Conservation (phyloP, 2,329 filamentous ascomycete genomes). For the Exserohilum turcica region DNA sequence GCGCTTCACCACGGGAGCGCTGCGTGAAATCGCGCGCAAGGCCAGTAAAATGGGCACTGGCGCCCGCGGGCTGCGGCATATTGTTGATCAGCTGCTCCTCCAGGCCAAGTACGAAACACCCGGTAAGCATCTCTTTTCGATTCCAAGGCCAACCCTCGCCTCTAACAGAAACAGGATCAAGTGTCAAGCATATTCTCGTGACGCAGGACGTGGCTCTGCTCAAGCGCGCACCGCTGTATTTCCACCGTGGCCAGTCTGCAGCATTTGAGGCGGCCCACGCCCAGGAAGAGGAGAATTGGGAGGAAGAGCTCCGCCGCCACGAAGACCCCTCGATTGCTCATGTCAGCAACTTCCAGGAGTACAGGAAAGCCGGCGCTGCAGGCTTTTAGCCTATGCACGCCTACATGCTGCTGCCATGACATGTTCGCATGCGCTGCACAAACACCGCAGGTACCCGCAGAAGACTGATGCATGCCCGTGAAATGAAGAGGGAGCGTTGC, state of each 20-base stretch:
- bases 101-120: conserved; percentile 57
- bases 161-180: conserved; percentile 41
- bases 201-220: conserved; percentile 53
- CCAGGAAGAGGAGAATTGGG: conserved; percentile 55
- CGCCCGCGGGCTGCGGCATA: conserved; percentile 54
- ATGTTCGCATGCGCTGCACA: neutral
- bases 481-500: no score
- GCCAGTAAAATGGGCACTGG: conserved; percentile 74
- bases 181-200: conserved; percentile 53
- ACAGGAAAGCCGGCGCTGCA: conserved; percentile 48
- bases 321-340: conserved; percentile 29
- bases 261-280: conserved; percentile 49
- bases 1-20: conserved; percentile 78
- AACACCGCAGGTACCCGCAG: no score
- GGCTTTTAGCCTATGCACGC: conserved; percentile 28
- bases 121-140: conserved; percentile 29
- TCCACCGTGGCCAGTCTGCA: conserved; percentile 50
- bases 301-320: conserved; percentile 44
- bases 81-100: conserved; percentile 54
- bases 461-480: no score
- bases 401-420: conserved; percentile 2
- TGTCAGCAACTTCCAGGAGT: conserved; percentile 53
- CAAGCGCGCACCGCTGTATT: conserved; percentile 50
- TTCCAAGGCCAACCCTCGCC: neutral
- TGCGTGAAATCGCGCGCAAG: conserved; percentile 80